Evolutionary conservation across 2,329 filamentous ascomycete species (phyloP), one percentile per base, ranked within the genome.

Genomic region (Colletotrichum phormii): DNA sequence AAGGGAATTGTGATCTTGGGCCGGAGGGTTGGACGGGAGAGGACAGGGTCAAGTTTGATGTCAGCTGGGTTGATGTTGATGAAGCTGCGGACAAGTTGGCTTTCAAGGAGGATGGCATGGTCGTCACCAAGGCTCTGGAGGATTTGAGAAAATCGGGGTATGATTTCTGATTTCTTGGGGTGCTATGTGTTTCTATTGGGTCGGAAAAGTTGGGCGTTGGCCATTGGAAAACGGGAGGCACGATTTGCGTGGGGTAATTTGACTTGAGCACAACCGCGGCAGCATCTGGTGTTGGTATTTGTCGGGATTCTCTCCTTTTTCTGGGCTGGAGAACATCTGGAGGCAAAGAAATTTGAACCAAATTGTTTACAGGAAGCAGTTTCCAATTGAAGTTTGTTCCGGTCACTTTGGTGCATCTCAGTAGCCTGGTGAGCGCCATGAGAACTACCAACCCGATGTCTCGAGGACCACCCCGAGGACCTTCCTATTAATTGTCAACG

Each of bases 21-120:
- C 77, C 77, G 4, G 57, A 37, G 15, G 55, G 55, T 5, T 35
- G 60, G 55, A 60, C 55, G 18, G n/a, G 29, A 0, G 64, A 69
- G 49, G 79, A 77, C 33, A 65, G 61, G 7, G 76, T 74, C 15
- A 81, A 79, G 5, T 80, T 79, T 66, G 80, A 83, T 53, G 37
- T 77, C 6, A 75, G 77, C 57, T 80, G 78, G 78, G 76, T 77
- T n/a, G 68, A 75, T 26, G 77, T 75, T 3, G 65, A 67, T 5
- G 76, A 77, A 9, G 78, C 77, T 9, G 68, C 76, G 1, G 61
- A 55, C 9, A 74, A 71, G 26, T 77, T 80, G 75, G 75, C 75
- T 31, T 75, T 75, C 26, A 69, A 73, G 24, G 76, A 76, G 3
- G 76, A 80, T 51, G 74, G 75, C 4, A 74, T 76, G 46, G 79